phyloP scores from a whole-genome alignment of 1,139 yeast species.

The Eremothecium sinecaudum region DNA sequence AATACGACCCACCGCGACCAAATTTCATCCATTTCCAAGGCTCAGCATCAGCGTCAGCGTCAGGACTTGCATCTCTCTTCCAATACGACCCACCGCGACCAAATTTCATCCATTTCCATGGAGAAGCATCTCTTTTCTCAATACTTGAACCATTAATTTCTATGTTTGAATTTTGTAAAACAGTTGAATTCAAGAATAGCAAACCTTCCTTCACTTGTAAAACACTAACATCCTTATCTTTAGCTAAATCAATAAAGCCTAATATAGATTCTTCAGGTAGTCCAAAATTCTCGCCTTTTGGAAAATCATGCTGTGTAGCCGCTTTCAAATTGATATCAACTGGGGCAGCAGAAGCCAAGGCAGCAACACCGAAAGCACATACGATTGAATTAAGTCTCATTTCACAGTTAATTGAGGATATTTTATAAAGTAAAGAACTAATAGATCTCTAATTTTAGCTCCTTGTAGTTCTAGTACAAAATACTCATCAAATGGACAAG shows the following conservation, averaged over 20 bases:
- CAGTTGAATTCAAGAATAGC: slow-evolving; percentile 25
- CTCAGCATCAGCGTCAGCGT: slow-evolving; percentile 12
- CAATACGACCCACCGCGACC: slow-evolving; percentile 15
- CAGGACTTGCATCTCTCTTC: slow-evolving; percentile 22
- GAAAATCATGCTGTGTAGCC: neutral
- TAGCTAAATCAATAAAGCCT: slow-evolving; percentile 24
- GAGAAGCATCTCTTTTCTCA: slow-evolving; percentile 3
- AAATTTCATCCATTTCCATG: slow-evolving; percentile 16
- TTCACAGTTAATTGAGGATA: too few relatives aligned
- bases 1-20: slow-evolving; percentile 16
- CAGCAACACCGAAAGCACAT: neutral
- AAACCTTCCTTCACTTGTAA: slow-evolving; percentile 24
- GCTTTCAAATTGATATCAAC: neutral
- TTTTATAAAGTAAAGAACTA: too few relatives aligned
- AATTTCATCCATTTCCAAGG: slow-evolving; percentile 15
- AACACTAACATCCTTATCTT: slow-evolving; percentile 21
- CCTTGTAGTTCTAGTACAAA: too few relatives aligned
- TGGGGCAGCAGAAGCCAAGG: neutral
- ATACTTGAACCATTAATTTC: slow-evolving; percentile 10
- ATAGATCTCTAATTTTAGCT: too few relatives aligned
- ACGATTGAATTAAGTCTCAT: neutral
- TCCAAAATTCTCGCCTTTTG: neutral
- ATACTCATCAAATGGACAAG: too few relatives aligned
- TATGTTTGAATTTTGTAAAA: slow-evolving; percentile 15
- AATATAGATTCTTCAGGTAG: slow-evolving; percentile 26